Evolutionary conservation across 805 yeast genomes (phyloP).

Genomic region (Blastobotrys chiropterorum): DNA sequence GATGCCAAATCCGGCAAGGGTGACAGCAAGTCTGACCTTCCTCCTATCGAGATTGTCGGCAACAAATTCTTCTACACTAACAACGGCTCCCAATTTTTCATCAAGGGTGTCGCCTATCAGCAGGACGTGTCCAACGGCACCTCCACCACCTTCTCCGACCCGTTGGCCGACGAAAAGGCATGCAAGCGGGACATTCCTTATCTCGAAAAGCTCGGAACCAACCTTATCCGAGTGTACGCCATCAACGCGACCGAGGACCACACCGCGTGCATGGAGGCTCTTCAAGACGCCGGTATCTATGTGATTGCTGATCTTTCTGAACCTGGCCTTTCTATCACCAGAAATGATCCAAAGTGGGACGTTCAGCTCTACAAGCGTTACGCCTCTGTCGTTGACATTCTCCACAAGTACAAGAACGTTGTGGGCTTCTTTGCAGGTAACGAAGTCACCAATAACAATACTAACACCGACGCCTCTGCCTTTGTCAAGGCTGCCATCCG

Average conservation of each 20-base stretch:
- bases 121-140: constrained; percentile 50
- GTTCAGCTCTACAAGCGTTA: constrained; percentile 67
- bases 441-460: constrained; percentile 79
- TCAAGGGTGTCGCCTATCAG: constrained; percentile 87
- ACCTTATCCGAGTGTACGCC: constrained; percentile 81
- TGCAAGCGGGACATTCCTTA: constrained; percentile 85
- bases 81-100: constrained; percentile 76
- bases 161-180: constrained; percentile 60
- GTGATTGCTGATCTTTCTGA: constrained; percentile 86
- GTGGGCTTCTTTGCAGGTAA: constrained; percentile 97
- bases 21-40: constrained; percentile 21
- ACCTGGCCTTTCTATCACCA: constrained; percentile 70
- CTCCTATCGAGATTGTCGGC: constrained; percentile 57
- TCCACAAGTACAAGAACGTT: constrained; percentile 71
- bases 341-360: constrained; percentile 77
- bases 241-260: constrained; percentile 68
- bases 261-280: constrained; percentile 66
- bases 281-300: constrained; percentile 83
- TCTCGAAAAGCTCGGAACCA: constrained; percentile 59
- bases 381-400: constrained; percentile 71
- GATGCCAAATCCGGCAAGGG: constrained; percentile 25
- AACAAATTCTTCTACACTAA: constrained; percentile 69
- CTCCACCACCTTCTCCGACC: constrained; percentile 60
- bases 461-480: constrained; percentile 86
- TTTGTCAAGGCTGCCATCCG: constrained; percentile 95